Base-by-base conservation (phyloP, 1,284 basidiomycete genomes). In the Polyporus tsugae region DNA sequence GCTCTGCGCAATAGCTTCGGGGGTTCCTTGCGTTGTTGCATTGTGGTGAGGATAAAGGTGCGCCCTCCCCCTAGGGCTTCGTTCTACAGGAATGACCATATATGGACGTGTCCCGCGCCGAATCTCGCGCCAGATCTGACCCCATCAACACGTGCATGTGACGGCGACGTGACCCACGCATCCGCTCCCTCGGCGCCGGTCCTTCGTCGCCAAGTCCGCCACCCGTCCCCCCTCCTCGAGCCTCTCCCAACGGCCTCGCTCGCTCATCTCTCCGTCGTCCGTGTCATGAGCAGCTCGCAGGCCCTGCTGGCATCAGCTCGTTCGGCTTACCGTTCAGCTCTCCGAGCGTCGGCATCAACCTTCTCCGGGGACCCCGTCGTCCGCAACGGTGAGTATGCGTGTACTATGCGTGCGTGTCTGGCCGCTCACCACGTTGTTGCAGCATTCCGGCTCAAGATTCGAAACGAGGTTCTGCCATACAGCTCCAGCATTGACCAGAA, bases 391-490 rank as follows among this genome's bases (percentile, higher is more conserved):
- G 62, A 65, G 73, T 60, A 4, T 60, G 58, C 67, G 67, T 70
- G 71, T 69, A 42, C 22, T 62, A 53, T 67, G 71, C 69, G 60
- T 72, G 71, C 64, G 60, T 69, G 25, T 52, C 62, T 55, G 52
- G 42, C 64, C 64, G 38, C 61, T 73, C 60, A 72, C 70, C 69
- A 70, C 67, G 65, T 69, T 72, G 67, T 60, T 64, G 41, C 69
- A 93, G 93, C 91, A 19, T 95, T 94, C 77, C 85, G 86, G 36
- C 64, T 80, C 17, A 92, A 93, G 79, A 88, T 94, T 76, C 84
- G 91, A 79, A 87, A 62, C 61, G 82, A 79, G 68, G 84, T 85
- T 33, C 55, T 86, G n/a, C 81, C 83, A 17, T 81, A 81, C 63
- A 78, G 79, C 22, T 74, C 81, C 33, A 77, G 81, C 59, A 77